A percentile compares a stretch with the other conserved stretches of the same genome.
These are phyloP conservation scores for Calendula officinalis DNA, from an alignment of 129 eudicot genomes.

Conservation along the genomic window DNA sequence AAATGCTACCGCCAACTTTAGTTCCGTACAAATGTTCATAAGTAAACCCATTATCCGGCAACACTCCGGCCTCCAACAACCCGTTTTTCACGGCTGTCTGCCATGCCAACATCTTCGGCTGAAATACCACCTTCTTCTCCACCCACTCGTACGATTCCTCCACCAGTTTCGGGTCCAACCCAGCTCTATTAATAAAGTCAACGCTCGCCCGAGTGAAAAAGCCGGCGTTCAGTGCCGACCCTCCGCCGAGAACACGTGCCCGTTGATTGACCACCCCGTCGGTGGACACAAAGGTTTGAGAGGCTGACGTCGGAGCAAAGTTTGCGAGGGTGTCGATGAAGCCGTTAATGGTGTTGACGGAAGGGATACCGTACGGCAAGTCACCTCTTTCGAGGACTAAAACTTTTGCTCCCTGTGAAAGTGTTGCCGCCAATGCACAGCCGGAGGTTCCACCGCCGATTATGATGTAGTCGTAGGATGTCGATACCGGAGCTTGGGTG, in stretches of 20 bases:
- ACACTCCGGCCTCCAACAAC: slow-evolving; percentile 61
- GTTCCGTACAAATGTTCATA: slow-evolving; percentile 69
- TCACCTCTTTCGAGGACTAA: slow-evolving; percentile 80
- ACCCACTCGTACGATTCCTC: slow-evolving; percentile 73
- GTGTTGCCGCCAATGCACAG: slow-evolving; percentile 77
- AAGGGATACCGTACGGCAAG: slow-evolving; percentile 52
- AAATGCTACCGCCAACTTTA: slow-evolving; percentile 74
- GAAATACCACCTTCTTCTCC: slow-evolving; percentile 62
- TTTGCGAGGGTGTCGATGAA: slow-evolving; percentile 47
- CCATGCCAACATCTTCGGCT: slow-evolving; percentile 59
- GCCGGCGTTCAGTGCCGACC: slow-evolving; percentile 81
- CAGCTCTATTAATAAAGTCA: slow-evolving; percentile 32
- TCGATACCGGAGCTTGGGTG: slow-evolving; percentile 41
- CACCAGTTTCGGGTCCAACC: slow-evolving; percentile 57
- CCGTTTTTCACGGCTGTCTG: slow-evolving; percentile 82
- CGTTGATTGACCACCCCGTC: slow-evolving; percentile 85
- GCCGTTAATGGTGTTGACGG: slow-evolving; percentile 42
- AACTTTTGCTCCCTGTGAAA: slow-evolving; percentile 56
- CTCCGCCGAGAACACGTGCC: slow-evolving; percentile 77
- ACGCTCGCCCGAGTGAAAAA: slow-evolving; percentile 64
- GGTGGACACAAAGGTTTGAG: slow-evolving; percentile 68
- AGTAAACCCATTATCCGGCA: slow-evolving; percentile 62
- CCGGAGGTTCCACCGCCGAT: slow-evolving; percentile 91
- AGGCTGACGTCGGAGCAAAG: slow-evolving; percentile 56
- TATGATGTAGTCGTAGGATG: slow-evolving; percentile 68